phyloP scores from a whole-genome alignment of 2,329 filamentous ascomycete genomes.

The Alternaria triticina region DNA sequence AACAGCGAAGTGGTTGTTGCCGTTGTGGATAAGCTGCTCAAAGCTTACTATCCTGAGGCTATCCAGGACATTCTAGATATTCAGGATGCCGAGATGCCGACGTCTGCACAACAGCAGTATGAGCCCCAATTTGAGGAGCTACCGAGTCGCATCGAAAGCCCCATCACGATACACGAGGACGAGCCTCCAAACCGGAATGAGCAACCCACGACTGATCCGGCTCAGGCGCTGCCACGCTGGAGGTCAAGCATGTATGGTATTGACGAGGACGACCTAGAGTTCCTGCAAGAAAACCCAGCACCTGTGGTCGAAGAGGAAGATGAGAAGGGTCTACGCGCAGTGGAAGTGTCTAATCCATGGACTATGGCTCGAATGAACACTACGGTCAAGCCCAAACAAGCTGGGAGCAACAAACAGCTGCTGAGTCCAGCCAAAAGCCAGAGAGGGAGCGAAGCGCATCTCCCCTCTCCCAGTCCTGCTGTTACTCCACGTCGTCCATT shows the following conservation, averaged over 20 bases:
- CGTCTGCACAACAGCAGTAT: constrained; percentile 1
- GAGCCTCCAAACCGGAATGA: not conserved
- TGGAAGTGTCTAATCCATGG: constrained; percentile 56
- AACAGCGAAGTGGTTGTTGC: constrained; percentile 58
- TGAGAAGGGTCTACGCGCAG: constrained; percentile 40
- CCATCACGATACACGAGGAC: constrained; percentile 1
- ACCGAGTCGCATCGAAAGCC: not conserved
- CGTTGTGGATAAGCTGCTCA: constrained; percentile 55
- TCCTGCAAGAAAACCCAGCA: constrained; percentile 19
- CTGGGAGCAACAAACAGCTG: constrained; percentile 23
- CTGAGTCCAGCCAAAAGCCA: constrained; percentile 34
- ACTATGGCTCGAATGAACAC: constrained; percentile 57
- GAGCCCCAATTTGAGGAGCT: not conserved
- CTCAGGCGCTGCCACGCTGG: constrained; percentile 29
- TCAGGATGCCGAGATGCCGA: constrained; percentile 2
- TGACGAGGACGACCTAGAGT: constrained; percentile 45
- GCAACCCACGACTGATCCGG: not conserved
- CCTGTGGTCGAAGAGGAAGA: constrained; percentile 29
- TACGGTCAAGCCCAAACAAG: constrained; percentile 22
- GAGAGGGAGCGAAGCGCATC: not conserved
- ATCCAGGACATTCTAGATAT: constrained; percentile 4
- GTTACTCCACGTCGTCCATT: not conserved
- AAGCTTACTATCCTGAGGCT: constrained; percentile 41
- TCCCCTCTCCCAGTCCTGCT: constrained; percentile 14
- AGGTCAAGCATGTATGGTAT: constrained; percentile 49